These are phyloP conservation scores for Neurospora sp. DNA, from an alignment of 495 filamentous ascomycete species.

Conservation along the genomic window DNA sequence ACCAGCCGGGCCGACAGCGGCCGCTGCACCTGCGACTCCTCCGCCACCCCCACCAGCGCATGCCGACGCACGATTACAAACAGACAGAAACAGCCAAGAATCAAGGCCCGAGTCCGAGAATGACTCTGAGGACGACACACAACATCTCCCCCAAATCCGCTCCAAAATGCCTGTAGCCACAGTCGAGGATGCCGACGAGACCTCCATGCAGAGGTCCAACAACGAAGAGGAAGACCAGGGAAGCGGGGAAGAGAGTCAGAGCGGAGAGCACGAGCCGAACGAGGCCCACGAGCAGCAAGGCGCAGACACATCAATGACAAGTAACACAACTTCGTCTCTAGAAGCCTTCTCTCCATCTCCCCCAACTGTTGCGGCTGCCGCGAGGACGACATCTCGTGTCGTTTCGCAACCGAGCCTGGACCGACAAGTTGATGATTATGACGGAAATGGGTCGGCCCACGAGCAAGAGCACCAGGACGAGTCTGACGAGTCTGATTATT, in stretches of 20 bases:
- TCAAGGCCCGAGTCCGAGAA: neutral
- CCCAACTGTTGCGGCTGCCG: conserved; percentile 54
- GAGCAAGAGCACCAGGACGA: conserved; percentile 1
- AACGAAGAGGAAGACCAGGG: neutral
- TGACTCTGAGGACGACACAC: neutral
- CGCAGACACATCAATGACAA: conserved; percentile 28
- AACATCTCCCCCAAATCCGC: neutral
- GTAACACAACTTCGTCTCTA: conserved; percentile 41
- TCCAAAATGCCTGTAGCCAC: neutral
- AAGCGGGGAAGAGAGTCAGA: neutral
- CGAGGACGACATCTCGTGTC: conserved; percentile 44
- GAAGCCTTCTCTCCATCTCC: conserved; percentile 52
- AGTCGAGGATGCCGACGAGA: conserved; percentile 11
- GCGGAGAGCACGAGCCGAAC: neutral
- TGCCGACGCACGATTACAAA: conserved; percentile 1
- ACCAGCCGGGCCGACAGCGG: neutral
- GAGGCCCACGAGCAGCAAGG: conserved; percentile 16
- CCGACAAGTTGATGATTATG: conserved; percentile 6
- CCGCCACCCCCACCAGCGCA: neutral
- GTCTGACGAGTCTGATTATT: neutral
- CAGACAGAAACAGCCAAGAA: neutral
- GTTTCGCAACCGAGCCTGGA: conserved; percentile 35
- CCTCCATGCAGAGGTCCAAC: neutral
- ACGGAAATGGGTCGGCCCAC: neutral
- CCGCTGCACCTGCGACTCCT: neutral